These are phyloP conservation scores for Erysimum cheiranthoides DNA, from an alignment of 345 rosid genomes.

Conservation along the genomic window DNA sequence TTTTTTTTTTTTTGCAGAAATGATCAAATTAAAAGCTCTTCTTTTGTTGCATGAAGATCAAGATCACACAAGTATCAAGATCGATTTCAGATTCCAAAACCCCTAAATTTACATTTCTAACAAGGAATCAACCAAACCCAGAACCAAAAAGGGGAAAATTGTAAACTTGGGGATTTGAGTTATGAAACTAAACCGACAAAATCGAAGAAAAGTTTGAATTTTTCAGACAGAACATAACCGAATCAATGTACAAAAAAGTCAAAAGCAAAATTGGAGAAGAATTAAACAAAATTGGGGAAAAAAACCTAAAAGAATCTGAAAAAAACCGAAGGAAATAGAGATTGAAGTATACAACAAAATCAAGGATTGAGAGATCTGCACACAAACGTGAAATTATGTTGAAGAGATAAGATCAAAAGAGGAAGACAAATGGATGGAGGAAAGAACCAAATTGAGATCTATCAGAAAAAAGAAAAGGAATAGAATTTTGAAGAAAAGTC, in stretches of 20 bases:
- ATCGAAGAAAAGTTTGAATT: no score
- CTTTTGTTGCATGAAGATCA: conserved; percentile 28
- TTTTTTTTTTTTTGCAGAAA: neutral
- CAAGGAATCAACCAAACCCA: conserved; percentile 28
- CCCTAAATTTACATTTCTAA: conserved; percentile 23
- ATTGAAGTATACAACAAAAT: conserved; percentile 25
- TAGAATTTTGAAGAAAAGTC: conserved; percentile 28
- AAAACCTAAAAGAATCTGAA: neutral
- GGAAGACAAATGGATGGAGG: conserved; percentile 6
- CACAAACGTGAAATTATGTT: neutral
- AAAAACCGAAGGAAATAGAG: neutral
- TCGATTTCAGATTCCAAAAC: conserved; percentile 13
- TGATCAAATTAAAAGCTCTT: conserved; percentile 32
- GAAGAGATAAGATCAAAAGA: conserved; percentile 12
- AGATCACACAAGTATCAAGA: conserved; percentile 18
- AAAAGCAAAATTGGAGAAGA: conserved; percentile 15
- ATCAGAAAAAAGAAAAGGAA: conserved; percentile 7
- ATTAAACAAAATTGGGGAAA: conserved; percentile 3
- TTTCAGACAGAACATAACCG: conserved; percentile 27
- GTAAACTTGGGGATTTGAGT: conserved; percentile 7
- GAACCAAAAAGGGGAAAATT: neutral
- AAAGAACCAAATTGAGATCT: conserved; percentile 29
- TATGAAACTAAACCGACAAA: conserved; percentile 11
- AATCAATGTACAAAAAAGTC: conserved; percentile 26
- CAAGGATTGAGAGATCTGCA: conserved; percentile 20